phyloP scores from a whole-genome alignment of 768 basidiomycete species.

The Pholiota microspora region DNA sequence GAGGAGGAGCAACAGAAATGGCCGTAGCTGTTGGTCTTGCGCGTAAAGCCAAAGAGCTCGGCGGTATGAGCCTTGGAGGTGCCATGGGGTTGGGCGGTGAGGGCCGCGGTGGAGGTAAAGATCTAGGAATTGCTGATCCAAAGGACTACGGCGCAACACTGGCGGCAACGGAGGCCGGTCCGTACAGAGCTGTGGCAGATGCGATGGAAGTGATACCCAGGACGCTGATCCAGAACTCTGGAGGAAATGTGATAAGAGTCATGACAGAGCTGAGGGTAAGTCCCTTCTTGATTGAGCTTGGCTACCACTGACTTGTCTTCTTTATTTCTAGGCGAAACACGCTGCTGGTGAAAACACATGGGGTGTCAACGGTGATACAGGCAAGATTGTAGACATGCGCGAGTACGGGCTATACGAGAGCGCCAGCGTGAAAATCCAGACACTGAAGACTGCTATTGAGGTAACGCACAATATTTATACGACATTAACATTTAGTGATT shows the following conservation, averaged over 20 bases:
- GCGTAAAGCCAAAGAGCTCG: constrained; percentile 72
- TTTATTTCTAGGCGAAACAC: constrained; percentile 76
- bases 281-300: neutral
- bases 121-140: too few species aligned
- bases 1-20: constrained; percentile 98
- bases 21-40: constrained; percentile 89
- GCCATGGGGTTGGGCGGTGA: too few species aligned
- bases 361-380: constrained; percentile 96
- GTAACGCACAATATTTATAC: too few species aligned
- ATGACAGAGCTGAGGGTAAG: constrained; percentile 90
- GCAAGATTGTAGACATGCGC: constrained; percentile 96
- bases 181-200: too few species aligned
- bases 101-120: too few species aligned
- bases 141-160: too few species aligned
- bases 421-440: constrained; percentile 98
- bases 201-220: constrained; percentile 97
- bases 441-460: constrained; percentile 96
- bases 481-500: too few species aligned
- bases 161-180: too few species aligned
- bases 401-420: constrained; percentile 91
- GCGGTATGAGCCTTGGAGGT: constrained; percentile 63
- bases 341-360: constrained; percentile 87
- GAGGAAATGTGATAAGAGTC: constrained; percentile 91
- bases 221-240: constrained; percentile 92
- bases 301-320: neutral